Conservation (phyloP, 1,284 basidiomycete genomes). For the Schizopora paradoxa region DNA sequence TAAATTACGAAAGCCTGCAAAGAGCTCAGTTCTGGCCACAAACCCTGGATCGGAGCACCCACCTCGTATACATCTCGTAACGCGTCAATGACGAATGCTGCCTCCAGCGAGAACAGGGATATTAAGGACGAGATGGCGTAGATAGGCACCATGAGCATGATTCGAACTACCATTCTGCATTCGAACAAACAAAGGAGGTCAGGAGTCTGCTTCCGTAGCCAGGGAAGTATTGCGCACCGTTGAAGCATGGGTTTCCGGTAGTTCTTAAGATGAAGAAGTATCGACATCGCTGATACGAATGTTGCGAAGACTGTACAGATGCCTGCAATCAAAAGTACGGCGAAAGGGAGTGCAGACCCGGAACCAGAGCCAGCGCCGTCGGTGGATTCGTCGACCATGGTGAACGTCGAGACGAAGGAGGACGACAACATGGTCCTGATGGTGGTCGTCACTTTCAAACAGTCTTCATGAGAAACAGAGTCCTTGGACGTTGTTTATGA, state of each 20-base stretch:
- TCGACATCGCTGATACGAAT: slow-evolving; percentile 74
- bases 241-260: slow-evolving; percentile 82
- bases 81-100: slow-evolving; percentile 94
- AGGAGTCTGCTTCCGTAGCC: slow-evolving; percentile 15
- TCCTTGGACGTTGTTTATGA: no score
- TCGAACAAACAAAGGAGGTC: background rate
- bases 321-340: slow-evolving; percentile 60
- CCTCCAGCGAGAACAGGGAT: slow-evolving; percentile 90
- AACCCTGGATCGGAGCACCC: slow-evolving; percentile 20
- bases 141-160: slow-evolving; percentile 96
- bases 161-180: slow-evolving; percentile 86
- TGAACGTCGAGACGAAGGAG: background rate
- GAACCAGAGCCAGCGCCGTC: slow-evolving; percentile 35
- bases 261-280: slow-evolving; percentile 86
- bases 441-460: no score
- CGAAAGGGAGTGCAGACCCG: slow-evolving; percentile 39
- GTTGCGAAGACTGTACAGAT: slow-evolving; percentile 68
- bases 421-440: no score
- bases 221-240: slow-evolving; percentile 45
- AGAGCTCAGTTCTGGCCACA: slow-evolving; percentile 7
- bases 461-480: no score
- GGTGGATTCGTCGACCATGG: background rate
- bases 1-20: slow-evolving; percentile 92
- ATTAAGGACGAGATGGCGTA: slow-evolving; percentile 91
- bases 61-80: slow-evolving; percentile 96